phyloP scores from a whole-genome alignment of 208 protist species.

The Trypanosoma platydactyli region DNA sequence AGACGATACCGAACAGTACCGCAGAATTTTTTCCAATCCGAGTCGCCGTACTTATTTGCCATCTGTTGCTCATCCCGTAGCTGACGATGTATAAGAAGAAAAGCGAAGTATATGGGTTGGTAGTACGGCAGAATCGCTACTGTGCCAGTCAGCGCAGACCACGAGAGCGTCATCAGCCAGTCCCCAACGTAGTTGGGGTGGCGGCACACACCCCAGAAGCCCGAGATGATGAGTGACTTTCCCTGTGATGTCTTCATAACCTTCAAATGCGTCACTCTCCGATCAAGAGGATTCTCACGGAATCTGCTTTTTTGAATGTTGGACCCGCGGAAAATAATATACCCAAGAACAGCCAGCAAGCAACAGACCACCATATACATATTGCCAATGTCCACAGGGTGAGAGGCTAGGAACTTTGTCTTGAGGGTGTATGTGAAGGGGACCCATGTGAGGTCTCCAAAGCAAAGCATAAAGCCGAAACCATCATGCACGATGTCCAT shows the following conservation, averaged over 20 bases:
- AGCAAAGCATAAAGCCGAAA: constrained; percentile 97
- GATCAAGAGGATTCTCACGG: constrained; percentile 71
- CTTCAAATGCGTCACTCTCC: constrained; percentile 60
- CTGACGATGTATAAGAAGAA: constrained; percentile 93
- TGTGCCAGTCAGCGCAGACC: constrained; percentile 64
- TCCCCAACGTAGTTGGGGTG: constrained; percentile 98
- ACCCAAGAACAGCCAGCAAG: constrained; percentile 54
- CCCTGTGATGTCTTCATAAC: constrained; percentile 79
- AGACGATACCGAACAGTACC: constrained; percentile 85
- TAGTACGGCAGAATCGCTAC: constrained; percentile 87
- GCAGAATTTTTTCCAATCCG: constrained; percentile 92
- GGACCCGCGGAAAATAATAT: constrained; percentile 80
- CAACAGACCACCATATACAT: constrained; percentile 44
- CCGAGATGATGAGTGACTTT: constrained; percentile 91
- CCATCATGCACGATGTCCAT: constrained; percentile 97
- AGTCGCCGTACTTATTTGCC: constrained; percentile 89
- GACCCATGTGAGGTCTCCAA: constrained; percentile 95
- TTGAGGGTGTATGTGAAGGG: constrained; percentile 96
- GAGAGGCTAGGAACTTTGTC: constrained; percentile 86
- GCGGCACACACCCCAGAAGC: constrained; percentile 96
- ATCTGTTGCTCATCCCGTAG: constrained; percentile 93
- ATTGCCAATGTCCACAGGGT: constrained; percentile 47
- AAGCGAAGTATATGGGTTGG: constrained; percentile 93
- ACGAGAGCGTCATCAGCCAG: constrained; percentile 84
- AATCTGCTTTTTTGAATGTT: constrained; percentile 90